Conservation (phyloP, 2,329 filamentous ascomycete genomes). For the Falciphora oryzae region DNA sequence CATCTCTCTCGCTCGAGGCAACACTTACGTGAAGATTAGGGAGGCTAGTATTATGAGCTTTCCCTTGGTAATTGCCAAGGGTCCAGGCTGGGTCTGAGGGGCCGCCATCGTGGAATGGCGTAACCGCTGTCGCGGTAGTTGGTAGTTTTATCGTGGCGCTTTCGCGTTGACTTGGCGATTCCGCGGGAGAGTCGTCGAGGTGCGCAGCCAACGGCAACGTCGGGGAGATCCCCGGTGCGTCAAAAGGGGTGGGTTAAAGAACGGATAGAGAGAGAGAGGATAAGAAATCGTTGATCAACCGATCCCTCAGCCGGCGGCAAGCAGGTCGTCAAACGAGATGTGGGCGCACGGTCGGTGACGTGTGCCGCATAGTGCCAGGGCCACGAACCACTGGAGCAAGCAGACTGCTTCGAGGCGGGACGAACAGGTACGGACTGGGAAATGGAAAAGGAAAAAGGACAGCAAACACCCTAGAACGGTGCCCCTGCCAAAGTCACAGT, state of each 20-base stretch:
- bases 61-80: slow-evolving; percentile 28
- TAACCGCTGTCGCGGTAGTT: background rate
- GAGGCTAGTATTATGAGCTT: slow-evolving; percentile 30
- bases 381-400: background rate
- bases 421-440: background rate
- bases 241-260: background rate
- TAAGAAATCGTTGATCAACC: background rate
- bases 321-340: background rate
- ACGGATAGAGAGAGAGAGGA: background rate
- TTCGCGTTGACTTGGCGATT: background rate
- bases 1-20: background rate
- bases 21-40: slow-evolving; percentile 32
- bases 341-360: background rate
- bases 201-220: background rate
- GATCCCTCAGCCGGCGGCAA: background rate
- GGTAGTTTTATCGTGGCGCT: background rate
- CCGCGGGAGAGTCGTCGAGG: background rate
- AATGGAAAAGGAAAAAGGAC: background rate
- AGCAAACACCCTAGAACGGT: background rate
- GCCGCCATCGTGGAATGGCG: slow-evolving; percentile 16
- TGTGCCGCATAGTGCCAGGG: background rate
- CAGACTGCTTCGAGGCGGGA: no score
- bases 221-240: background rate
- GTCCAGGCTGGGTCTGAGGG: slow-evolving; percentile 15
- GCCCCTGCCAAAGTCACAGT: background rate